Percentiles rank a stretch among this genome's conserved stretches.
Conservation (phyloP, 257 asterid species). For the Salvia splendens region DNA sequence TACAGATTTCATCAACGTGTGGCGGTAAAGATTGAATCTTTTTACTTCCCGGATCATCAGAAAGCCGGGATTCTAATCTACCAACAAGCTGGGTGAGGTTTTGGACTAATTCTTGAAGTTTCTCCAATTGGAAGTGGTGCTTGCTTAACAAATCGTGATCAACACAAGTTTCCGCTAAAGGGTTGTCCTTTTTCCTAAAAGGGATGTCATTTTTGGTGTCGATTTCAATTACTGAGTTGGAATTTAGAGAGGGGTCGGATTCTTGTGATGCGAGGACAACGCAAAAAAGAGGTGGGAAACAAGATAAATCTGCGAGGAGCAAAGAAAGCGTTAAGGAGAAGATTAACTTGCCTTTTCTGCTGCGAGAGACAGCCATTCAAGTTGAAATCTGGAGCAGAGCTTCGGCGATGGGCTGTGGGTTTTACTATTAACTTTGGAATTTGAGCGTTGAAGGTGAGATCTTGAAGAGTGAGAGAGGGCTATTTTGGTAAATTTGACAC, state of each 20-base stretch:
- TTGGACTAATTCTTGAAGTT: conserved; percentile 61
- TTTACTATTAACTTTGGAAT: conserved; percentile 35
- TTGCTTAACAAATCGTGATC: conserved; percentile 40
- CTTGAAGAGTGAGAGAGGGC: conserved; percentile 38
- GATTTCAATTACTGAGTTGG: conserved; percentile 33
- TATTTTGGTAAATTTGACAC: conserved; percentile 28
- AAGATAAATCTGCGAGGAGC: conserved; percentile 35
- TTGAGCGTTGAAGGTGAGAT: conserved; percentile 46
- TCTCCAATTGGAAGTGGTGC: conserved; percentile 69
- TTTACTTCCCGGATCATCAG: conserved; percentile 33
- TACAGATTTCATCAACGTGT: conserved; percentile 21
- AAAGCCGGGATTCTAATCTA: conserved; percentile 63
- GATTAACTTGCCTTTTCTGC: conserved; percentile 48
- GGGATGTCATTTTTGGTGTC: background rate
- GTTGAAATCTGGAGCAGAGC: conserved; percentile 25
- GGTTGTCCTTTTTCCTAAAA: conserved; percentile 7
- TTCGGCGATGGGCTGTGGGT: conserved; percentile 31
- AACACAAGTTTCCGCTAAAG: conserved; percentile 21
- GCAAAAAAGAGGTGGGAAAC: conserved; percentile 39
- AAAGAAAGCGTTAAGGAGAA: conserved; percentile 29
- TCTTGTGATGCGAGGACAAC: conserved; percentile 51
- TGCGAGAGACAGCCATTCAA: conserved; percentile 43
- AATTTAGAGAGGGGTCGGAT: conserved; percentile 35
- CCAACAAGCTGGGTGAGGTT: conserved; percentile 62
- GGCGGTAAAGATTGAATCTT: conserved; percentile 25